Percentiles rank a stretch among this genome's conserved stretches.
These are phyloP conservation scores for Saksenaea oblongispora DNA, from an alignment of 371 early-diverging fungal genomes.

Conservation along the genomic window DNA sequence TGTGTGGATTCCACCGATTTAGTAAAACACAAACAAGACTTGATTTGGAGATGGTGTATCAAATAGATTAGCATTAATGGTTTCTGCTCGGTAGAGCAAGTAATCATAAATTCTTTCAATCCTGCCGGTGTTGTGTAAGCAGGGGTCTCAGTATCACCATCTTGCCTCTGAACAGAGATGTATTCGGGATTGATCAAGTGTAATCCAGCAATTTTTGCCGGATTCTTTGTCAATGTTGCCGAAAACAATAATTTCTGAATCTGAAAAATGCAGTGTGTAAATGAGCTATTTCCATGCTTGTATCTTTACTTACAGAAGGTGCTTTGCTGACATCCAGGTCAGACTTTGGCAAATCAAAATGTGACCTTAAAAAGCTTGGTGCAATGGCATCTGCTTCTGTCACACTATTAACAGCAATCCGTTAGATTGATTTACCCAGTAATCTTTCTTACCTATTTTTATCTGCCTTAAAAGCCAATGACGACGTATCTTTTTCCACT, in stretches of 20 bases:
- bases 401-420: constrained; percentile 26
- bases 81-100: constrained; percentile 65
- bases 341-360: constrained; percentile 46
- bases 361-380: constrained; percentile 49
- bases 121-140: constrained; percentile 66
- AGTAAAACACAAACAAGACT: constrained; percentile 83
- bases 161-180: constrained; percentile 59
- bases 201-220: constrained; percentile 87
- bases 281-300: neutral
- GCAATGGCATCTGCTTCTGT: constrained; percentile 58
- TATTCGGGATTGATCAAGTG: constrained; percentile 78
- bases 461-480: constrained; percentile 28
- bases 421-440: neutral
- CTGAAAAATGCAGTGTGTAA: constrained; percentile 14
- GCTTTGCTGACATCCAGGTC: constrained; percentile 58
- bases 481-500: neutral
- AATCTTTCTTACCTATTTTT: constrained; percentile 22
- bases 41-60: constrained; percentile 62
- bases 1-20: constrained; percentile 88
- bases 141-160: constrained; percentile 38
- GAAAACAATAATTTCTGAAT: constrained; percentile 91
- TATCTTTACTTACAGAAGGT: constrained; percentile 38
- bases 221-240: constrained; percentile 92
- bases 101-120: constrained; percentile 70
- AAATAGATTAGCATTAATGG: constrained; percentile 80